Percentiles rank a stretch among this genome's conserved stretches.
Conservation (phyloP, 257 asterid genomes). For the Plantago ovata region DNA sequence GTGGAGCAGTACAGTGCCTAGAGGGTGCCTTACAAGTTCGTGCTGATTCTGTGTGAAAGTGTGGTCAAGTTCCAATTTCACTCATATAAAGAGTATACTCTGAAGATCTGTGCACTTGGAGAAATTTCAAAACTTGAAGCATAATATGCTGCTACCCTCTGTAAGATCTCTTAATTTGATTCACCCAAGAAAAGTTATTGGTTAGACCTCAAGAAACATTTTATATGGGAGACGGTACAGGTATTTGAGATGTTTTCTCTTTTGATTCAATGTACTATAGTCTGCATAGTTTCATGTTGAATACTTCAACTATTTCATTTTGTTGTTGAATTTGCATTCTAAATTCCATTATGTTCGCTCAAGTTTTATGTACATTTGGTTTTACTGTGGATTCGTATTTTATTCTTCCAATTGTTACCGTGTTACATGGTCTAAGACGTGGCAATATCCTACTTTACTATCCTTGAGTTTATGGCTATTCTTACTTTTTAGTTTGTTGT, state of each 20-base stretch:
- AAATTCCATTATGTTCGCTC: no score
- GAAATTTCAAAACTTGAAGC: conserved; percentile 4
- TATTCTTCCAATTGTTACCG: no score
- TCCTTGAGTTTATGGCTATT: no score
- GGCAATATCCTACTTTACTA: no score
- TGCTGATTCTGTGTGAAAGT: conserved; percentile 34
- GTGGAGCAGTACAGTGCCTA: conserved; percentile 67
- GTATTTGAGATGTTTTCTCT: conserved; percentile 17
- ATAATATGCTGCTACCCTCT: conserved; percentile 16
- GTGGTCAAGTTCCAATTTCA: conserved; percentile 3
- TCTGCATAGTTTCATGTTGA: conserved; percentile 16
- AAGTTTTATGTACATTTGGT: no score
- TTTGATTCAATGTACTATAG: conserved; percentile 15
- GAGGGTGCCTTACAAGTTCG: conserved; percentile 45
- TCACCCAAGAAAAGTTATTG: conserved; percentile 9
- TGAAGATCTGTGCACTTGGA: conserved; percentile 15
- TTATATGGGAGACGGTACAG: conserved; percentile 13
- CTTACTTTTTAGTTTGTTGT: no score
- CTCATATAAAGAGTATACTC: conserved; percentile 11
- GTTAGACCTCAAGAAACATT: conserved; percentile 10
- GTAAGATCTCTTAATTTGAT: conserved; percentile 14
- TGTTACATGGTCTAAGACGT: no score
- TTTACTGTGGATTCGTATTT: no score
- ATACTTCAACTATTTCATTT: not conserved
- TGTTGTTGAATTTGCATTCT: not conserved